A percentile compares a stretch with the other conserved stretches of the same genome.
These are phyloP conservation scores for Trichosporon faecale DNA, from an alignment of 1,284 basidiomycete species.

Conservation along the genomic window DNA sequence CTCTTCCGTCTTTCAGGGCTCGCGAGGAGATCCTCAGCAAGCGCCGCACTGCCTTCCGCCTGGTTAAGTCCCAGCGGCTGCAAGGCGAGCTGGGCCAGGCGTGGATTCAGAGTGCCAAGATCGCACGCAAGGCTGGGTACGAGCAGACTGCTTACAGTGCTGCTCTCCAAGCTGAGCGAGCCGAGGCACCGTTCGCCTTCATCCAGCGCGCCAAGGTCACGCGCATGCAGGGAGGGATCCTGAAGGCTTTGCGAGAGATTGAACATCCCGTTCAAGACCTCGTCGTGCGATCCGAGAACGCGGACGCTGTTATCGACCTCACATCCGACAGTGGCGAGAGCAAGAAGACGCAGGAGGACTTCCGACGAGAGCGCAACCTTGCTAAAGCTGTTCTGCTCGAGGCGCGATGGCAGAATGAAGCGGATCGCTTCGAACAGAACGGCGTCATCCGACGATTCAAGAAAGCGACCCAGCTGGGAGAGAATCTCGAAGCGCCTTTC, in stretches of 20 bases:
- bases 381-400: conserved; percentile 84
- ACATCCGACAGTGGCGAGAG: conserved; percentile 45
- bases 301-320: conserved; percentile 56
- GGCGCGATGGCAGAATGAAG: conserved; percentile 89
- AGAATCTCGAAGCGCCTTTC: conserved; percentile 74
- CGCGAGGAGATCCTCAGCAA: conserved; percentile 88
- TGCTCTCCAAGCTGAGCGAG: conserved; percentile 81
- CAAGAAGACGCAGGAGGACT: conserved; percentile 55
- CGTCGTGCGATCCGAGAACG: conserved; percentile 5
- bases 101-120: conserved; percentile 92
- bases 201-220: conserved; percentile 88
- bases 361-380: conserved; percentile 42
- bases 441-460: conserved; percentile 64
- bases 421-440: conserved; percentile 71
- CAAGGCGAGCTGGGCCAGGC: conserved; percentile 69
- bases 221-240: conserved; percentile 72
- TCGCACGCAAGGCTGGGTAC: conserved; percentile 91
- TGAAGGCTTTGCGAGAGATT: conserved; percentile 84
- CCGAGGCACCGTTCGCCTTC: conserved; percentile 73
- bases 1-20: conserved; percentile 85
- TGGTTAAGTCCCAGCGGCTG: conserved; percentile 33
- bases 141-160: conserved; percentile 97
- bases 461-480: conserved; percentile 59
- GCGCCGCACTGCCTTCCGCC: conserved; percentile 76
- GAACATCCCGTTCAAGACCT: conserved; percentile 19